Conservation (phyloP, 306 rosid species). For the Cucurbita moschata region DNA sequence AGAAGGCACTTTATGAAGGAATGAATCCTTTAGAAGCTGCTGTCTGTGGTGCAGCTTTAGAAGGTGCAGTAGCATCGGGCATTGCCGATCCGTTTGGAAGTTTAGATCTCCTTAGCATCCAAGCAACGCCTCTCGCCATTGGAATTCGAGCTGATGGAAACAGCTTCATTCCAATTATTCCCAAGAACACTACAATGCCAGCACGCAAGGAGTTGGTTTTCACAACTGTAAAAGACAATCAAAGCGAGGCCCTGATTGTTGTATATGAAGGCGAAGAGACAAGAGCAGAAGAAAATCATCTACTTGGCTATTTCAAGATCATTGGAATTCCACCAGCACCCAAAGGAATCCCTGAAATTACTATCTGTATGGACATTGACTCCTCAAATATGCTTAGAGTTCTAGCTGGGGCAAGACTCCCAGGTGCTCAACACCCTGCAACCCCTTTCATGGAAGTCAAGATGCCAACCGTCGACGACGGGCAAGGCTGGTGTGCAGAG, state of each 20-base stretch:
- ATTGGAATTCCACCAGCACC: constrained; percentile 54
- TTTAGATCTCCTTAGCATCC: constrained; percentile 66
- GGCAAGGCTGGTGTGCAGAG: constrained; percentile 82
- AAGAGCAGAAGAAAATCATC: constrained; percentile 45
- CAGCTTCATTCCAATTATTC: constrained; percentile 47
- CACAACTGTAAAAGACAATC: constrained; percentile 61
- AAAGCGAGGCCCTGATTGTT: constrained; percentile 51
- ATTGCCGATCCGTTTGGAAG: constrained; percentile 60
- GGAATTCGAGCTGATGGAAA: constrained; percentile 71
- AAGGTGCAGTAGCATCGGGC: constrained; percentile 82
- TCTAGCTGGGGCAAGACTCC: constrained; percentile 43
- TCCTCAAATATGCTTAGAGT: constrained; percentile 54
- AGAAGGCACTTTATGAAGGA: constrained; percentile 36
- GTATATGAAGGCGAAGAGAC: constrained; percentile 69
- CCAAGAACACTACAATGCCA: constrained; percentile 63
- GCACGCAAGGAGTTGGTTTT: constrained; percentile 53
- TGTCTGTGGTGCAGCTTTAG: constrained; percentile 70
- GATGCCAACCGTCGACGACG: constrained; percentile 78
- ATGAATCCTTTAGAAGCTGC: constrained; percentile 73
- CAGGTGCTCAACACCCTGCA: constrained; percentile 33
- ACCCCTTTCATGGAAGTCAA: constrained; percentile 69
- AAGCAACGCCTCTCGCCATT: constrained; percentile 61
- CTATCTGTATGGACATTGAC: constrained; percentile 69
- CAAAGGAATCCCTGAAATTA: constrained; percentile 59
- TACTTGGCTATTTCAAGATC: constrained; percentile 72